These are phyloP conservation scores for Pleurotus giganteus DNA, from an alignment of 768 basidiomycete genomes.

Conservation along the genomic window DNA sequence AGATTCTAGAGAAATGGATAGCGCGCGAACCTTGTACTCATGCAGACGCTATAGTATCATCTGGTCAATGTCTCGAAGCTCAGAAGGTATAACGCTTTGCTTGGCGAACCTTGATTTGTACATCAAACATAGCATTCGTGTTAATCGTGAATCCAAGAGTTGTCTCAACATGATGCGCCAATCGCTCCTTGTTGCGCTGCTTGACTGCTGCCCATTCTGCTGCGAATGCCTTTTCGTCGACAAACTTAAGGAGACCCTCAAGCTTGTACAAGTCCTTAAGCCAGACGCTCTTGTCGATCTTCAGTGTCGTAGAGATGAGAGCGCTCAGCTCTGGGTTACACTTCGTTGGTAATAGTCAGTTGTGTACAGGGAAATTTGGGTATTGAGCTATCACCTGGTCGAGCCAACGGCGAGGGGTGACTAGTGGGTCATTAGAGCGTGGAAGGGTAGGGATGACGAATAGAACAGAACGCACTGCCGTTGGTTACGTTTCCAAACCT, in stretches of 20 bases:
- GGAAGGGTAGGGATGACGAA: neutral
- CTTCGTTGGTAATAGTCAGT: slow-evolving; percentile 24
- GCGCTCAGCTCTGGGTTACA: slow-evolving; percentile 88
- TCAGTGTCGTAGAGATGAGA: slow-evolving; percentile 82
- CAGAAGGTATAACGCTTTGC: neutral
- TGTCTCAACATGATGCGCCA: slow-evolving; percentile 72
- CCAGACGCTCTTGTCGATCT: slow-evolving; percentile 75
- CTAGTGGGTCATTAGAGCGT: slow-evolving; percentile 26
- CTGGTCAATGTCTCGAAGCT: slow-evolving; percentile 8
- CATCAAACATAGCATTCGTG: slow-evolving; percentile 81
- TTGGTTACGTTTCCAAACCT: slow-evolving; percentile 92
- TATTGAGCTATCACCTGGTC: slow-evolving; percentile 52
- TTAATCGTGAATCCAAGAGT: slow-evolving; percentile 72
- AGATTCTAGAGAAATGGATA: neutral
- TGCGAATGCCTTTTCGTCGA: slow-evolving; percentile 74
- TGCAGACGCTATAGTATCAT: slow-evolving; percentile 66
- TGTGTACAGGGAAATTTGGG: neutral
- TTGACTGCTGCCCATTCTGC: slow-evolving; percentile 83
- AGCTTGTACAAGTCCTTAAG: slow-evolving; percentile 81
- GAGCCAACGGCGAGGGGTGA: slow-evolving; percentile 93
- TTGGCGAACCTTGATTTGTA: slow-evolving; percentile 74
- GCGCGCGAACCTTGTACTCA: slow-evolving; percentile 72
- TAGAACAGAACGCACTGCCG: slow-evolving; percentile 55
- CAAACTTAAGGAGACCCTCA: slow-evolving; percentile 68
- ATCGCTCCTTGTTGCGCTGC: slow-evolving; percentile 85